Base-by-base conservation (phyloP, 345 rosid species). In the Dimocarpus longan region DNA sequence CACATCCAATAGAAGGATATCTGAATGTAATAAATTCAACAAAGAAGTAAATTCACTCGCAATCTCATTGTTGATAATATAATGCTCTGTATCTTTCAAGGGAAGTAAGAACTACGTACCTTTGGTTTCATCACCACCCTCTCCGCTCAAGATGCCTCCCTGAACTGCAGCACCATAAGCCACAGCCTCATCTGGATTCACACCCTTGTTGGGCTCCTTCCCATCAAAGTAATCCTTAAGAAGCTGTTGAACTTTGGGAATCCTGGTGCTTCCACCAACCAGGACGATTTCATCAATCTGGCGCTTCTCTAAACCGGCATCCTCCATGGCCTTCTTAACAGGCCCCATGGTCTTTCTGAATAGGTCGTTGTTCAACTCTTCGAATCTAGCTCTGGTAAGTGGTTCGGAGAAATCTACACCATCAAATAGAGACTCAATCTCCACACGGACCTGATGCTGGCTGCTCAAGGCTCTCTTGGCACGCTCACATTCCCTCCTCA, bases 231-330 rank as follows among this genome's bases (percentile, higher is more conserved):
- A 82, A 22, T 82, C 82, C 77, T 71, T 79, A 32, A 82, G 76
- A 39, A 82, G 74, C 70, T 82, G 82, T 68, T 82, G 85, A 54
- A 82, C 68, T 66, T 76, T 83, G 1, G 82, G 85, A 60, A 83
- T 83, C 67, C 85, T 71, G 12, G 82, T 83, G 70, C 85, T 83
- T 48, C 82, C 85, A n/a, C 85, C 80, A 19, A 82, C 85, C 39
- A 82, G 80, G 65, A 82, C 78, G 66, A 82, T 82, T 32, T 82
- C 82, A 60, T 82, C 80, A 48, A 79, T 79, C 70, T 79, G 71
- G 2, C 32, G 28, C 74, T 76, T 82, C 62, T 79, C 70, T 64
- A 82, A 67, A 10, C 85, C 78, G 15, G 80, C 78, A 72, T 82
- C 82, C 11, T 65, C 85, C 85, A 82, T 69, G 43, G 85, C 82